phyloP scores from a whole-genome alignment of 2,329 filamentous ascomycete species.

The Parastagonospora avenae region DNA sequence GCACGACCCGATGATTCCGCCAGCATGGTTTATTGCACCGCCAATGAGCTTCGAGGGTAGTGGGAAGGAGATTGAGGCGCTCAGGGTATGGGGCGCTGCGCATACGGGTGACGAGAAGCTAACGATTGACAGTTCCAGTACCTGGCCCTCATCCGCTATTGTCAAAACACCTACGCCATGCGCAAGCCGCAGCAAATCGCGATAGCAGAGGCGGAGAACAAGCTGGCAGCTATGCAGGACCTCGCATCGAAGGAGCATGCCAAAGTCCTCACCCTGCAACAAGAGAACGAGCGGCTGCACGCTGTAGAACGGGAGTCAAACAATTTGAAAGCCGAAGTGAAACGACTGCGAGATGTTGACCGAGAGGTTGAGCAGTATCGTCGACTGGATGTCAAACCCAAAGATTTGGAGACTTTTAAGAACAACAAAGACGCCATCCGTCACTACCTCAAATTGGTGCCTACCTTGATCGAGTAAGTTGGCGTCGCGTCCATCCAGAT shows the following conservation, averaged over 20 bases:
- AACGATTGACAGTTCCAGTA: slow-evolving; percentile 54
- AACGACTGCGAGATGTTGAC: slow-evolving; percentile 24
- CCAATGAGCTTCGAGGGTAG: slow-evolving; percentile 48
- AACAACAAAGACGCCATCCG: slow-evolving; percentile 29
- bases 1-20: slow-evolving; percentile 51
- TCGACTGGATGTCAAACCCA: slow-evolving; percentile 18
- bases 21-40: slow-evolving; percentile 51
- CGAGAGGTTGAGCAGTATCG: slow-evolving; percentile 24
- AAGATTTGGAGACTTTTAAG: slow-evolving; percentile 26
- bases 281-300: slow-evolving; percentile 24
- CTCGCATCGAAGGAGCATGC: slow-evolving; percentile 44
- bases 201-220: slow-evolving; percentile 24
- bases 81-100: slow-evolving; percentile 43
- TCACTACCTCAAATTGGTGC: slow-evolving; percentile 35
- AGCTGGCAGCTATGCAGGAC: slow-evolving; percentile 33
- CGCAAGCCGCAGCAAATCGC: slow-evolving; percentile 22
- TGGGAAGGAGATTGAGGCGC: slow-evolving; percentile 48
- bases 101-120: slow-evolving; percentile 3
- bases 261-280: slow-evolving; percentile 31
- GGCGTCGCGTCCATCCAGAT: no score
- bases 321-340: slow-evolving; percentile 15
- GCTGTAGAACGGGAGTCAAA: slow-evolving; percentile 12
- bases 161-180: slow-evolving; percentile 25
- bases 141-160: slow-evolving; percentile 33
- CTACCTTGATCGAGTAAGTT: slow-evolving; percentile 34